phyloP scores from a whole-genome alignment of 495 filamentous ascomycete species.

The Hypoxylon fuscum region DNA sequence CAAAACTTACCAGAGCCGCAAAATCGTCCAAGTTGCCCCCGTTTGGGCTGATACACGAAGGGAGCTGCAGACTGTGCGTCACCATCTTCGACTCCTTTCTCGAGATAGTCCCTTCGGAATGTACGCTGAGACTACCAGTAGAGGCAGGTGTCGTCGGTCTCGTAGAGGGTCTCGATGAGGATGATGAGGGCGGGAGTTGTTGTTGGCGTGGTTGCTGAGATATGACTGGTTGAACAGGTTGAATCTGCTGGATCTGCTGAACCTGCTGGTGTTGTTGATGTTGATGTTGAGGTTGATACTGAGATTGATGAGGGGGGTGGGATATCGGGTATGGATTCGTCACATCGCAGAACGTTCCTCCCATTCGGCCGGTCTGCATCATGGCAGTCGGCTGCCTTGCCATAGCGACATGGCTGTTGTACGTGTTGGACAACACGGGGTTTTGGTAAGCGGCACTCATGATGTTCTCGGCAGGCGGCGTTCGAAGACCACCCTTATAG shows the following conservation, averaged over 20 bases:
- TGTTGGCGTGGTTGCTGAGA: conserved; percentile 34
- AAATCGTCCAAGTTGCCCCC: conserved; percentile 82
- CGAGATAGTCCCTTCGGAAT: conserved; percentile 37
- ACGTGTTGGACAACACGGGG: conserved; percentile 50
- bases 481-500: conserved; percentile 53
- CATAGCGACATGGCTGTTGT: conserved; percentile 50
- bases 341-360: conserved; percentile 42
- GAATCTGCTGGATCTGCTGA: too few relatives aligned
- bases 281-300: too few relatives aligned
- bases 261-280: too few relatives aligned
- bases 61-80: conserved; percentile 72
- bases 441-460: conserved; percentile 61
- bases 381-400: conserved; percentile 43
- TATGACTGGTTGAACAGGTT: conserved; percentile 18
- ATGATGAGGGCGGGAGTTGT: conserved; percentile 36
- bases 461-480: conserved; percentile 58
- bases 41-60: conserved; percentile 74
- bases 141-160: conserved; percentile 48
- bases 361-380: conserved; percentile 34
- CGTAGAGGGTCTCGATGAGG: conserved; percentile 43
- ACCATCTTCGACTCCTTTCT: conserved; percentile 58
- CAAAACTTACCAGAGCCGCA: conserved; percentile 74
- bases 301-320: conserved; percentile 29
- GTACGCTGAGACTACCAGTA: conserved; percentile 36
- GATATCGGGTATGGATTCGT: conserved; percentile 36